phyloP scores from a whole-genome alignment of 106 monocot genomes.

The Xerophyta viscosa region DNA sequence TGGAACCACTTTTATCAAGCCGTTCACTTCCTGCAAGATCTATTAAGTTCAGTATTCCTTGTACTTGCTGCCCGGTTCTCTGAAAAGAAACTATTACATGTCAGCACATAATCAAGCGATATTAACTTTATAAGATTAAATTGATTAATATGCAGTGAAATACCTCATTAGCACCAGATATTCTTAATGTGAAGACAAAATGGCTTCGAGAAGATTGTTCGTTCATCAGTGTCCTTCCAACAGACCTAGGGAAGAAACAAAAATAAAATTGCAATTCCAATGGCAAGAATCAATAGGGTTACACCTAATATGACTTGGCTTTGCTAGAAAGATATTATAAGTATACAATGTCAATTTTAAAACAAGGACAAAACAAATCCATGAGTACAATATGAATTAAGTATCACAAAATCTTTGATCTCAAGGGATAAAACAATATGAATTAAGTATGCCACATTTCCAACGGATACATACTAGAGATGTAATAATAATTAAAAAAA shows the following conservation, averaged over 20 bases:
- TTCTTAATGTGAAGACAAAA: constrained; percentile 86
- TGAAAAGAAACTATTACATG: constrained; percentile 9
- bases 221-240: constrained; percentile 87
- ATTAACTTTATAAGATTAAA: neutral
- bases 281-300: neutral
- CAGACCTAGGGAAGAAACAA: constrained; percentile 52
- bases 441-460: too few relatives aligned
- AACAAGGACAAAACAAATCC: too few relatives aligned
- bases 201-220: constrained; percentile 93
- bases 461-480: too few relatives aligned
- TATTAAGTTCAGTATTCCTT: constrained; percentile 87
- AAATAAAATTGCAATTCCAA: neutral
- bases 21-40: constrained; percentile 97
- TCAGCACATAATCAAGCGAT: neutral
- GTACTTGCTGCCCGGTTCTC: constrained; percentile 86
- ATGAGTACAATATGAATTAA: too few relatives aligned
- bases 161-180: constrained; percentile 81
- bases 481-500: too few relatives aligned
- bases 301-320: neutral
- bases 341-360: too few relatives aligned
- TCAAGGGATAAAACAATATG: too few relatives aligned
- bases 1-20: constrained; percentile 72
- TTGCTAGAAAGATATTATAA: neutral
- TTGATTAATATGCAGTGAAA: neutral
- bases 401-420: too few relatives aligned